Percentiles rank a stretch among this genome's conserved stretches.
Conservation (phyloP, 208 protist genomes). For the Acanthamoeba healyi region DNA sequence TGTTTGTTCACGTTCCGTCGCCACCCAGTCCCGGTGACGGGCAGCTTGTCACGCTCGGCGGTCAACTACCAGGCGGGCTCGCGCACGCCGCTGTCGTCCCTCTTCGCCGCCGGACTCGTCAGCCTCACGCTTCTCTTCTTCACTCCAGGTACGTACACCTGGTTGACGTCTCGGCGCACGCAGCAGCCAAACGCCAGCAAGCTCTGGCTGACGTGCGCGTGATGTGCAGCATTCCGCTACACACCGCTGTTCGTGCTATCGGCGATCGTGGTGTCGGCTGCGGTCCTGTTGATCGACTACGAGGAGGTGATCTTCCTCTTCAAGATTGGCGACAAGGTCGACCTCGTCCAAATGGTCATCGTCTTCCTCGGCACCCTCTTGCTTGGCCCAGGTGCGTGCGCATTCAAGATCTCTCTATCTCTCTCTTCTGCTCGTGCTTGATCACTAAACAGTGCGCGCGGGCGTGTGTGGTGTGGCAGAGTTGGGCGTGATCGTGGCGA, state of each 20-base stretch:
- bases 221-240: not conserved
- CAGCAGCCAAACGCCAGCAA: no score
- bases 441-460: no score
- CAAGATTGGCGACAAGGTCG: slow-evolving; percentile 38
- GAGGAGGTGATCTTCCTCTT: slow-evolving; percentile 15
- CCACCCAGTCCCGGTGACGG: slow-evolving; percentile 1
- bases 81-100: slow-evolving; percentile 16
- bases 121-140: slow-evolving; percentile 46
- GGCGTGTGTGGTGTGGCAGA: no score
- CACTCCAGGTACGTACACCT: slow-evolving; percentile 1
- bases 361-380: slow-evolving; percentile 19
- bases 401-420: no score
- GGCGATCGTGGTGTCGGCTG: slow-evolving; percentile 39
- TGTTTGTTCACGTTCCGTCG: not conserved
- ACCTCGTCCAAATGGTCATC: not conserved
- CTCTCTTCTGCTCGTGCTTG: no score
- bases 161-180: no score
- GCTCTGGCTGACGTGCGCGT: not conserved
- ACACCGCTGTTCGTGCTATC: slow-evolving; percentile 38
- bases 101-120: not conserved
- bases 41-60: slow-evolving; percentile 39
- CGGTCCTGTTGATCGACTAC: slow-evolving; percentile 29
- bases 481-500: slow-evolving; percentile 1
- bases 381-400: slow-evolving; percentile 13
- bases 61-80: slow-evolving; percentile 52